Evolutionary conservation across 495 filamentous ascomycete genomes (phyloP).

Genomic region (Hypoxylon rickii): DNA sequence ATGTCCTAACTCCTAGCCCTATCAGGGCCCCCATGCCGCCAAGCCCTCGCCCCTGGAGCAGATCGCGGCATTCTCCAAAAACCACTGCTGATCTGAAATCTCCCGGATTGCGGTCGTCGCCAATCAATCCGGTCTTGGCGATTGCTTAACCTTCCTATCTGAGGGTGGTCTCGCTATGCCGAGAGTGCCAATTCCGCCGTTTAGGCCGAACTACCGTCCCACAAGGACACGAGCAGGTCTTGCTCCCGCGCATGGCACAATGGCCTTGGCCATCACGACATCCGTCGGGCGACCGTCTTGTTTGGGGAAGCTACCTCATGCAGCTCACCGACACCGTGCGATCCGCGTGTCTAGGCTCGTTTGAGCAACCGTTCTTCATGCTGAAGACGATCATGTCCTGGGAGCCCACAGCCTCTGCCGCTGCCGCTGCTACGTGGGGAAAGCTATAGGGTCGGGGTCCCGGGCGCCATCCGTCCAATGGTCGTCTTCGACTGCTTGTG

Average conservation of each 20-base stretch:
- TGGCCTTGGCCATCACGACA: conserved; percentile 9
- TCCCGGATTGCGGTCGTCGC: conserved; percentile 6
- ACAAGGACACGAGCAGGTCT: not conserved
- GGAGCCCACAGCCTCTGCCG: not conserved
- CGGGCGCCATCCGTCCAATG: conserved; percentile 15
- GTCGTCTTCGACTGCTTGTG: not conserved
- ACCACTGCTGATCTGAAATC: not conserved
- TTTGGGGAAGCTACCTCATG: conserved; percentile 11
- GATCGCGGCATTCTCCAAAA: conserved; percentile 5
- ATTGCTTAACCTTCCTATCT: conserved; percentile 35
- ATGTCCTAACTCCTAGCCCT: conserved; percentile 3
- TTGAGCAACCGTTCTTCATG: not conserved
- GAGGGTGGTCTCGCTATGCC: not conserved
- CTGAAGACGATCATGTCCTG: not conserved
- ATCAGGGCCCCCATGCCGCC: conserved; percentile 5
- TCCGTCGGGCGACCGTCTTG: conserved; percentile 3
- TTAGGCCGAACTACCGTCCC: conserved; percentile 22
- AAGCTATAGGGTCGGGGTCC: conserved; percentile 6
- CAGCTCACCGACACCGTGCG: conserved; percentile 1
- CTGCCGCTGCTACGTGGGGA: conserved; percentile 2
- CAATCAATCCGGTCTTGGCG: conserved; percentile 25
- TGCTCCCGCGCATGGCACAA: conserved; percentile 1
- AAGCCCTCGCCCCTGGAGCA: conserved; percentile 16
- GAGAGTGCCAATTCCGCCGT: conserved; percentile 12
- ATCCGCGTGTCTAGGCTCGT: conserved; percentile 4